phyloP scores from a whole-genome alignment of 495 filamentous ascomycete species.

The Thozetella sp. region DNA sequence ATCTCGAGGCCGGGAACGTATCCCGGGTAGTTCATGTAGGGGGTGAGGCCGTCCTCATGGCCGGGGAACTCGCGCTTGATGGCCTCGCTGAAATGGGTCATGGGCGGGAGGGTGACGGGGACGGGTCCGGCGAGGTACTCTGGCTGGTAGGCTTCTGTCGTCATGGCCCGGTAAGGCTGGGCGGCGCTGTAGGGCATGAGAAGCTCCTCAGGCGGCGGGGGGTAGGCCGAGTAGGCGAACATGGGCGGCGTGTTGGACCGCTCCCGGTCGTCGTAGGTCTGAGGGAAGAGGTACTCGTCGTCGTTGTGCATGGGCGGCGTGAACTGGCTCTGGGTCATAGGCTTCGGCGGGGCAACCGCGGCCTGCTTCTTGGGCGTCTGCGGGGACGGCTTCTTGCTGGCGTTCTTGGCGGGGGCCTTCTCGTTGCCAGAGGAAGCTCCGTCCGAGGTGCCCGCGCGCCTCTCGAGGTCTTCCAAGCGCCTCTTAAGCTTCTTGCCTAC shows the following conservation, averaged over 20 bases:
- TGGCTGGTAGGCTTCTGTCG: slow-evolving; percentile 60
- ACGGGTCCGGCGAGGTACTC: slow-evolving; percentile 64
- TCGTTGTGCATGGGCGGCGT: slow-evolving; percentile 59
- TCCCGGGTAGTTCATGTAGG: slow-evolving; percentile 76
- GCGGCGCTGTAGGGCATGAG: slow-evolving; percentile 66
- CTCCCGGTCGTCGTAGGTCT: slow-evolving; percentile 51
- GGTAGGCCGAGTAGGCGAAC: slow-evolving; percentile 70
- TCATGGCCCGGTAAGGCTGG: slow-evolving; percentile 66
- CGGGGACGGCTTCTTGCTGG: slow-evolving; percentile 45
- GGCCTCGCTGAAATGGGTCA: slow-evolving; percentile 61
- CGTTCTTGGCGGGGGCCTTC: slow-evolving; percentile 48
- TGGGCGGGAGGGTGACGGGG: slow-evolving; percentile 63
- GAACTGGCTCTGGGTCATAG: slow-evolving; percentile 54
- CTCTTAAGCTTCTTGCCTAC: slow-evolving; percentile 99
- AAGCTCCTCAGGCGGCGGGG: slow-evolving; percentile 67
- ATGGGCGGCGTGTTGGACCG: slow-evolving; percentile 73
- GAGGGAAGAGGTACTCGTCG: slow-evolving; percentile 49
- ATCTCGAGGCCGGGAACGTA: slow-evolving; percentile 78
- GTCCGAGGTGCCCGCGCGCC: slow-evolving; percentile 83
- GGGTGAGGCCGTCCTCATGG: slow-evolving; percentile 69
- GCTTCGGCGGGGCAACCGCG: slow-evolving; percentile 32
- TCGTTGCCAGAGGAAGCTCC: slow-evolving; percentile 55
- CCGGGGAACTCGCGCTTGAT: slow-evolving; percentile 61
- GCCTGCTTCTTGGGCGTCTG: slow-evolving; percentile 34
- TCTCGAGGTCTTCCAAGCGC: slow-evolving; percentile 93